Evolutionary conservation across 768 basidiomycete species (phyloP), one percentile per base, ranked within the genome.

Genomic region (Mycena alexandri): DNA sequence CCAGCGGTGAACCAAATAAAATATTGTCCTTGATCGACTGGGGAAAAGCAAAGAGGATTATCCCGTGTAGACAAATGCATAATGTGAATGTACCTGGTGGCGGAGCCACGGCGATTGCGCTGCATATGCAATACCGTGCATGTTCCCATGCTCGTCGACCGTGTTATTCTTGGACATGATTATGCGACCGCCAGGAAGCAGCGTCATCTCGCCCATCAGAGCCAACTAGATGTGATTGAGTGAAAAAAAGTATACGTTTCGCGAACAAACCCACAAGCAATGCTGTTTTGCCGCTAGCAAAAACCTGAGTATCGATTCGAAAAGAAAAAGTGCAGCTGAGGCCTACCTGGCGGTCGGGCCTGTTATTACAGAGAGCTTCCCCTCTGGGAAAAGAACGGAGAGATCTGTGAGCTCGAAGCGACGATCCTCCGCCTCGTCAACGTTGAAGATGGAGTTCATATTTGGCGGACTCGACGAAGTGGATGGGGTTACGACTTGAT

Each of bases 1-100:
- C 91, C 65, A 89, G 93, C 0, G 88, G 84, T 17, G 87, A 80
- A 36, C 94, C 94, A 68, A 97, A 96, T 55, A 92, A 78, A 63
- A 97, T 91, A 74, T 96, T 97, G 47, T 93, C 90, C 76, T 79
- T 82, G 60, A 93, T 91, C 0, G 91, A 38, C 38, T 38, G 38
- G 38, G 38, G 38, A 11, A 6, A 29, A 29, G n/a, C n/a, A n/a
- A n/a, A n/a, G n/a, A 29, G 3, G 29, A 29, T 29, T 29, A 29
- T 29, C 29, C 6, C 29, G 29, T 29, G 29, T 3, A 3, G 29
- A 29, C 29, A 29, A 29, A 3, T 29, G 29, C 3, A 29, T 6
- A 9, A 38, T 38, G 38, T 9, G 38, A 38, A 38, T 14, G 38
- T 38, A 38, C 38, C 85, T 88, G 75, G 94, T 53, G 48, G 12